These are phyloP conservation scores for Clarireedia monteithiana DNA, from an alignment of 2,329 filamentous ascomycete genomes.

Conservation along the genomic window DNA sequence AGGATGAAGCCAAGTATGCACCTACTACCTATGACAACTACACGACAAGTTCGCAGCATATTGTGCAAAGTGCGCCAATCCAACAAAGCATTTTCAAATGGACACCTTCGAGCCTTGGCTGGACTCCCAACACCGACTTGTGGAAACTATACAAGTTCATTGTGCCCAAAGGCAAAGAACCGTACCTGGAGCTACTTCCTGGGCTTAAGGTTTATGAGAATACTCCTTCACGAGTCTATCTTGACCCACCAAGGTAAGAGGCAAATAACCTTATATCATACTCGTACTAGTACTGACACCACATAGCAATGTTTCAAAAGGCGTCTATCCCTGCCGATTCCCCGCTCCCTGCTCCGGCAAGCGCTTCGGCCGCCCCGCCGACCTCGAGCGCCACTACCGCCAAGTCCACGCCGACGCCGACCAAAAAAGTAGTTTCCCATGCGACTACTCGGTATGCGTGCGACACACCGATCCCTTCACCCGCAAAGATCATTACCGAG, in stretches of 20 bases:
- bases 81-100: background rate
- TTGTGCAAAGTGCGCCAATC: background rate
- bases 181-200: constrained; percentile 15
- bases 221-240: constrained; percentile 14
- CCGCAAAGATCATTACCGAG: constrained; percentile 39
- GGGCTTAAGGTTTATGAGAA: background rate
- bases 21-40: background rate
- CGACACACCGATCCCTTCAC: constrained; percentile 33
- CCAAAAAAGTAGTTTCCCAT: constrained; percentile 22
- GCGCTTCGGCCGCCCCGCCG: constrained; percentile 28
- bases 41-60: background rate
- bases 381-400: constrained; percentile 32
- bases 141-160: constrained; percentile 18
- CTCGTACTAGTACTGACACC: background rate
- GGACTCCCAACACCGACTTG: constrained; percentile 9
- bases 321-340: constrained; percentile 16
- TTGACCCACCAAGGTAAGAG: constrained; percentile 13
- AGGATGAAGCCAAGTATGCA: background rate
- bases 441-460: constrained; percentile 26
- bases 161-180: constrained; percentile 15
- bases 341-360: constrained; percentile 17
- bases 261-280: background rate
- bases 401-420: constrained; percentile 25
- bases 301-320: constrained; percentile 12
- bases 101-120: constrained; percentile 16